A percentile compares a stretch with the other conserved stretches of the same genome.
These are phyloP conservation scores for Pontederia paniculata DNA, from an alignment of 176 grass and related monocot genomes.

Conservation along the genomic window DNA sequence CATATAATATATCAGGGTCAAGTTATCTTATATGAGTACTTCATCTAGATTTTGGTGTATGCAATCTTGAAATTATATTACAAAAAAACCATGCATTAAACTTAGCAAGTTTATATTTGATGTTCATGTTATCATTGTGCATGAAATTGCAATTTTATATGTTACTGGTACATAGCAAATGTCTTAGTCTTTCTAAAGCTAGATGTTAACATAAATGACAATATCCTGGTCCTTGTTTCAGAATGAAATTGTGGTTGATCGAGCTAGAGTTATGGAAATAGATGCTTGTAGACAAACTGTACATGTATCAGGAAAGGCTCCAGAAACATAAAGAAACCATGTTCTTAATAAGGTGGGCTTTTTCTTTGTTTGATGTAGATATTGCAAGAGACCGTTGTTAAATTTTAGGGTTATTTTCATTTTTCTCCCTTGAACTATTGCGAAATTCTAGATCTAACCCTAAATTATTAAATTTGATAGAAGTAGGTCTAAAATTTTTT, in stretches of 20 bases:
- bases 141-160: too few species aligned
- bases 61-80: too few species aligned
- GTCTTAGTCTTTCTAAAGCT: not conserved
- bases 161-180: too few species aligned
- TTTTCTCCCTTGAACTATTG: too few species aligned
- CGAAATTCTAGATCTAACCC: too few species aligned
- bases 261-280: constrained; percentile 76
- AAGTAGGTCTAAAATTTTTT: too few species aligned
- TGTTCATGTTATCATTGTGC: not conserved
- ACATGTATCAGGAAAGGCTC: constrained; percentile 50
- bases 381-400: not conserved
- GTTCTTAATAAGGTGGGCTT: constrained; percentile 64
- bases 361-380: not conserved
- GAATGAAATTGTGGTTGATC: constrained; percentile 54
- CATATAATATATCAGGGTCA: too few species aligned
- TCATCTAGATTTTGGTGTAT: too few species aligned
- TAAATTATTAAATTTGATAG: too few species aligned
- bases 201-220: not conserved
- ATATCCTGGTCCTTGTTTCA: constrained; percentile 20
- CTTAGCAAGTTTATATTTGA: not conserved
- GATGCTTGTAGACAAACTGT: constrained; percentile 54
- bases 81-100: too few species aligned
- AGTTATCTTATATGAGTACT: too few species aligned
- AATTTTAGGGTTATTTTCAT: too few species aligned
- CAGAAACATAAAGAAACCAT: constrained; percentile 51